Evolutionary conservation across 2,329 filamentous ascomycete genomes (phyloP).

Genomic region (Beauveria caledonica): DNA sequence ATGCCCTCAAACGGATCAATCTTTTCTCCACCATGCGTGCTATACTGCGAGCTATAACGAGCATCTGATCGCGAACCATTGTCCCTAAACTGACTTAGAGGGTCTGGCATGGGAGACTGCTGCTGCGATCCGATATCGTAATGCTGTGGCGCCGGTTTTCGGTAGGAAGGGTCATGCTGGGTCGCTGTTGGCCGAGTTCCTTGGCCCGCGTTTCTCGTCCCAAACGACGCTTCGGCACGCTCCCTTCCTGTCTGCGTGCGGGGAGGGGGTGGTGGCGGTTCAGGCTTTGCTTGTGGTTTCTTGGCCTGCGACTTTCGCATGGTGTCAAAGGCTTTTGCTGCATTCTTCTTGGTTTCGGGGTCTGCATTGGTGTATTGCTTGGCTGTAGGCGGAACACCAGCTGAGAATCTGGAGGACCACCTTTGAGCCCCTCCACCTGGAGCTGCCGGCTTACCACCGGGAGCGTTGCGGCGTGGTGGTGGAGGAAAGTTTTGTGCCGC

Average conservation of each 20-base stretch:
- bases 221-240: constrained; percentile 48
- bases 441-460: constrained; percentile 17
- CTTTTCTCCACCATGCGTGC: constrained; percentile 48
- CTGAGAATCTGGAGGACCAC: constrained; percentile 35
- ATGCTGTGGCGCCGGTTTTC: constrained; percentile 5
- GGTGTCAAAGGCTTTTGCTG: constrained; percentile 34
- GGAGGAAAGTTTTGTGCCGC: constrained; percentile 40
- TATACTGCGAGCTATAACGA: constrained; percentile 52
- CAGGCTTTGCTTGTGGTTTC: constrained; percentile 21
- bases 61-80: constrained; percentile 33
- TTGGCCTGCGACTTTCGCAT: constrained; percentile 32
- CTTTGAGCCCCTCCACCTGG: constrained; percentile 33
- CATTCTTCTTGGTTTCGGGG: constrained; percentile 32
- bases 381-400: constrained; percentile 34
- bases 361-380: constrained; percentile 28
- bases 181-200: constrained; percentile 40
- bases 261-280: constrained; percentile 26
- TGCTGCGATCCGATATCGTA: constrained; percentile 15
- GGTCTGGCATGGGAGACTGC: constrained; percentile 32
- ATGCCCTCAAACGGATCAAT: constrained; percentile 46
- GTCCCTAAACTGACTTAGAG: constrained; percentile 38
- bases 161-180: constrained; percentile 16
- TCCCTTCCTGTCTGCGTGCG: constrained; percentile 45
- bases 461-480: constrained; percentile 36
- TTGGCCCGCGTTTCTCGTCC: constrained; percentile 40